Evolutionary conservation across 352 stramenopile species (phyloP).

Genomic region (Globisporangium viniferum): DNA sequence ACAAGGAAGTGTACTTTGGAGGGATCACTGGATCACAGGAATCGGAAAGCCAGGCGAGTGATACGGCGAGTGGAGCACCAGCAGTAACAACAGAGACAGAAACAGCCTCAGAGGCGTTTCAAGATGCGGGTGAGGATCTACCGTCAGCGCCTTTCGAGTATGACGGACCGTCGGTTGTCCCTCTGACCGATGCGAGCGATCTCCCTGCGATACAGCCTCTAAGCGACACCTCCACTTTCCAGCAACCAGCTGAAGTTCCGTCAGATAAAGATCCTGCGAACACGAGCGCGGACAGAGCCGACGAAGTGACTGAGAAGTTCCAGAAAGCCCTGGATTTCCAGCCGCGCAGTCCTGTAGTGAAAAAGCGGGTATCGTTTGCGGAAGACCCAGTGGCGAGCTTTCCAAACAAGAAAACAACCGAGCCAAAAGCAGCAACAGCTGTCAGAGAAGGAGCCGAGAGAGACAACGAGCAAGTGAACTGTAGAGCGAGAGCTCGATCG

Average conservation of each 20-base stretch:
- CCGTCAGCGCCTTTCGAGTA: slow-evolving; percentile 3
- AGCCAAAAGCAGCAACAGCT: not conserved
- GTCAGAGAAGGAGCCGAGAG: not conserved
- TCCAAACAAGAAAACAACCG: slow-evolving; percentile 4
- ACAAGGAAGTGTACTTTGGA: slow-evolving; percentile 41
- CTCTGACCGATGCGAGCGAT: not conserved
- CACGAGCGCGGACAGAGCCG: not conserved
- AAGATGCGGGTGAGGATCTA: not conserved
- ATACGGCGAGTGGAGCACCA: not conserved
- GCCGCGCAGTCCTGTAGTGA: slow-evolving; percentile 2
- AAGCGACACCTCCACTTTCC: not conserved
- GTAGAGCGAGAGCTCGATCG: not conserved
- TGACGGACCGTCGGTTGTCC: not conserved
- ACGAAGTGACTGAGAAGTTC: slow-evolving; percentile 12
- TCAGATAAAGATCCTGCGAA: not conserved
- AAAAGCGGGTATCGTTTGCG: slow-evolving; percentile 18
- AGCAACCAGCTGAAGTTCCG: not conserved
- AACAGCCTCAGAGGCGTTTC: not conserved
- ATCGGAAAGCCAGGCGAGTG: not conserved
- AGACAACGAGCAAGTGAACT: not conserved
- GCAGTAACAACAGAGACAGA: not conserved
- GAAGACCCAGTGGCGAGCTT: slow-evolving; percentile 4
- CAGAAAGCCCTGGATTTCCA: slow-evolving; percentile 13
- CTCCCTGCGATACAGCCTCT: not conserved
- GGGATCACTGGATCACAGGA: slow-evolving; percentile 11